Base-by-base conservation (phyloP, 1,284 basidiomycete species). In the Abortiporus biennis region DNA sequence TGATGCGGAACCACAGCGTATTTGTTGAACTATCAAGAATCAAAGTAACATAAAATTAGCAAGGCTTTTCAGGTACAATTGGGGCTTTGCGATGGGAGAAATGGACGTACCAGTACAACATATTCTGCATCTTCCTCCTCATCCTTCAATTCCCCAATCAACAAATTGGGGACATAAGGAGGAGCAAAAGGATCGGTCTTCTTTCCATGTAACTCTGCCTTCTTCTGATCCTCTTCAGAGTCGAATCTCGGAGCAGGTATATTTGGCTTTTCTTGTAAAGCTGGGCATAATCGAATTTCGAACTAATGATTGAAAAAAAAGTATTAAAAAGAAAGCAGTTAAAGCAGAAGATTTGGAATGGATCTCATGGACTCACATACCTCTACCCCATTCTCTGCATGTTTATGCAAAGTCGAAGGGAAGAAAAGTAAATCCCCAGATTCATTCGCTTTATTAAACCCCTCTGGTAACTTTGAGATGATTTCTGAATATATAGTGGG, bases 1-100 rank as follows among this genome's bases (percentile, higher is more conserved):
- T 95, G 91, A 38, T 80, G 69, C 0, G 82, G 81, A 13, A 89
- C 73, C 6, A 93, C 76, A n/a, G 87, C 81, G 59, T 77, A 94
- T 57, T 90, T 91, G 64, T 91, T 92, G 52, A 92, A 62, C 88
- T 91, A 44, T 19, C 36, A 22, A 6, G 17, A 17, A 19, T 15
- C 25, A 29, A 17, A 32, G 32, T 15, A 17, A 30, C 19, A 36
- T 31, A 36, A 30, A 36, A 27, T 19, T 20, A 23, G 11, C 27
- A 8, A 8, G n/a, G 27, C 27, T 8, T 8, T 29, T 29, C 27
- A 29, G 3, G 8, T 21, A 11, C 23, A 24, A 38, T 16, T 19
- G 21, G 31, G n/a, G n/a, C n/a, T 29, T 29, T 8, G n/a, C 27
- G 27, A 29, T 9, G 9, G 27, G 27, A 29, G 37, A 15, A 12